Evolutionary conservation across 202 grass and related monocot species (phyloP), one percentile per base, ranked within the genome.

Genomic region (Bolboschoenoplectus hybrid): DNA sequence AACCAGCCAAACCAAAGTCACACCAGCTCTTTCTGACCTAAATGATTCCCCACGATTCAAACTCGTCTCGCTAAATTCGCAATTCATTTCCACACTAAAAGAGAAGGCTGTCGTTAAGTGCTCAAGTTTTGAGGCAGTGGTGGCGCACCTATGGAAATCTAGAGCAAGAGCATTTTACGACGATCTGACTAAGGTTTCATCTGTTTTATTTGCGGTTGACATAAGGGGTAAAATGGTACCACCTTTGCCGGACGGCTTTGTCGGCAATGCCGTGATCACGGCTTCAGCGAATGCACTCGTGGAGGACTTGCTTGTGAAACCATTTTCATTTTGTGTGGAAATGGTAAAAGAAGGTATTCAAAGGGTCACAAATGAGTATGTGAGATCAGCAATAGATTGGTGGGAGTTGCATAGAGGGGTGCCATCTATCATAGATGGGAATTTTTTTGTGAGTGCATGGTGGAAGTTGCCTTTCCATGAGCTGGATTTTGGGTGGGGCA

Each of bases 381-480:
- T 91, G 64, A 91, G 82, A 52, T 91, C 86, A 57, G 86, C 71
- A 9, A 85, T 91, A 64, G 86, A 91, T 74, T 91, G 89, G 89
- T 71, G 87, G 76, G 86, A 88, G 86, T 84, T 88, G 74, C 26
- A 91, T 71, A 91, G 76, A 52, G 89, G 89, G 39, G 82, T 88
- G 66, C 89, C 86, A 3, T 73, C 89, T 17, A 70, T 66, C 49
- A 8, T 76, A 69, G 62, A 84, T 74, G 76, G 83, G 5, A 90
- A 81, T 50, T 91, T 91, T 81, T 88, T 88, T 56, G 75, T 91
- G 56, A 85, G 86, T 71, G 89, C 86, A 41, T 91, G 89, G 89
- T 91, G 89, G 89, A 91, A 88, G 77, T 56, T 91, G 68, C 82
- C 89, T 6, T 91, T 91, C 61, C 86, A 91, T 83, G 89, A 88